phyloP scores from a whole-genome alignment of 2,329 filamentous ascomycete genomes.

The Colletotrichum higginsianum region DNA sequence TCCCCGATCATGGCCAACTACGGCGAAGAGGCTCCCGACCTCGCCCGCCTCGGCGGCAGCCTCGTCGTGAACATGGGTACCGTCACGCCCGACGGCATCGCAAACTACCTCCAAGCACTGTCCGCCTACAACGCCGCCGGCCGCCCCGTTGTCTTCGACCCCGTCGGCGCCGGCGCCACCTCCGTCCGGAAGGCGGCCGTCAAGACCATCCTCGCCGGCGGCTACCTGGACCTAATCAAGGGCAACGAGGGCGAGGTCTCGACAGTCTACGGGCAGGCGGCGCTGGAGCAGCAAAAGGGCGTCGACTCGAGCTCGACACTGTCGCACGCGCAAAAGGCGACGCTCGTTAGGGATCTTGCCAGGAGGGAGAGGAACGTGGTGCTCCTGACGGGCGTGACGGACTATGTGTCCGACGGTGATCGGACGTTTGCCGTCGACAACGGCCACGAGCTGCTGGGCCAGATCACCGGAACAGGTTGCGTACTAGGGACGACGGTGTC shows the following conservation, averaged over 20 bases:
- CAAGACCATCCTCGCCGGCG: constrained; percentile 77
- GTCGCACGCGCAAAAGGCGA: constrained; percentile 63
- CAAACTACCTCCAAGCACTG: constrained; percentile 81
- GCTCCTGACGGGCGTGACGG: constrained; percentile 85
- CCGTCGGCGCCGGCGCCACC: constrained; percentile 73
- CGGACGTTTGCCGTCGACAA: constrained; percentile 80
- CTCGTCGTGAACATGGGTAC: constrained; percentile 97
- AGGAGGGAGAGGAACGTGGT: constrained; percentile 78
- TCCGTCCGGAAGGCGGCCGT: constrained; percentile 78
- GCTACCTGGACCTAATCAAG: constrained; percentile 91
- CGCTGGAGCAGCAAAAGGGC: constrained; percentile 76
- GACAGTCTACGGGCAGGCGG: constrained; percentile 73
- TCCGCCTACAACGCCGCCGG: constrained; percentile 84
- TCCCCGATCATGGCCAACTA: constrained; percentile 97
- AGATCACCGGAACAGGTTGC: constrained; percentile 87
- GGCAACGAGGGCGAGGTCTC: constrained; percentile 93
- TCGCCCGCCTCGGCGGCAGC: constrained; percentile 82
- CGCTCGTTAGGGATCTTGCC: constrained; percentile 77
- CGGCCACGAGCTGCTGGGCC: constrained; percentile 79
- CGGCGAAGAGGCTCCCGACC: constrained; percentile 83
- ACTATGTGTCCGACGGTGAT: constrained; percentile 83
- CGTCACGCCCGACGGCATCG: constrained; percentile 80
- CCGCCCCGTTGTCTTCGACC: constrained; percentile 86
- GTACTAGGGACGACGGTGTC: constrained; percentile 87
- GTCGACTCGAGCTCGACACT: constrained; percentile 81